phyloP scores from a whole-genome alignment of 73 alveolate genomes.

The Paramecium primaurelia region DNA sequence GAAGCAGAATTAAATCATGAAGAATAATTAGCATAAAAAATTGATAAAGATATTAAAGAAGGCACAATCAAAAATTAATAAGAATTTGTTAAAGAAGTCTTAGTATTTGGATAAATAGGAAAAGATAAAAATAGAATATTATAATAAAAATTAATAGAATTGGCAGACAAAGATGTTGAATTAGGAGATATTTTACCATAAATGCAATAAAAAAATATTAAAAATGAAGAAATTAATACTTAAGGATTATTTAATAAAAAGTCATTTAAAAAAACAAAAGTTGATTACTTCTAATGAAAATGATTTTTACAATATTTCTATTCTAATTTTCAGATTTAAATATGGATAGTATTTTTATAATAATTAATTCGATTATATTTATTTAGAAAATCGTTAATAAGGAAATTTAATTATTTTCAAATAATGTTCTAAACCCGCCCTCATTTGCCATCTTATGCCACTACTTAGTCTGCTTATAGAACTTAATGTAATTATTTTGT shows the following conservation, averaged over 20 bases:
- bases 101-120: background rate
- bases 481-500: background rate
- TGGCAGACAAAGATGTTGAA: slow-evolving; percentile 4
- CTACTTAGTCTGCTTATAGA: background rate
- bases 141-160: background rate
- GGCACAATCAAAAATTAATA: background rate
- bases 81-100: background rate
- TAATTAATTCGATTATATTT: background rate
- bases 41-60: background rate
- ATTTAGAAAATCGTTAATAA: background rate
- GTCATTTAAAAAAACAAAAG: background rate
- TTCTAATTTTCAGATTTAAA: background rate
- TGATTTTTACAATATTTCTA: background rate
- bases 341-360: background rate
- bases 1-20: background rate
- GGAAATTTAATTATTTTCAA: background rate
- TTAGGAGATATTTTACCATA: background rate
- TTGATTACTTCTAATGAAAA: background rate
- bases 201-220: background rate
- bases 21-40: background rate
- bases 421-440: background rate
- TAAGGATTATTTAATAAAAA: background rate
- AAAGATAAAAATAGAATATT: background rate
- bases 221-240: background rate
- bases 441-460: background rate